Evolutionary conservation across 2,329 filamentous ascomycete genomes (phyloP), one percentile per base, ranked within the genome.

Genomic region (Pyrenophora teres): DNA sequence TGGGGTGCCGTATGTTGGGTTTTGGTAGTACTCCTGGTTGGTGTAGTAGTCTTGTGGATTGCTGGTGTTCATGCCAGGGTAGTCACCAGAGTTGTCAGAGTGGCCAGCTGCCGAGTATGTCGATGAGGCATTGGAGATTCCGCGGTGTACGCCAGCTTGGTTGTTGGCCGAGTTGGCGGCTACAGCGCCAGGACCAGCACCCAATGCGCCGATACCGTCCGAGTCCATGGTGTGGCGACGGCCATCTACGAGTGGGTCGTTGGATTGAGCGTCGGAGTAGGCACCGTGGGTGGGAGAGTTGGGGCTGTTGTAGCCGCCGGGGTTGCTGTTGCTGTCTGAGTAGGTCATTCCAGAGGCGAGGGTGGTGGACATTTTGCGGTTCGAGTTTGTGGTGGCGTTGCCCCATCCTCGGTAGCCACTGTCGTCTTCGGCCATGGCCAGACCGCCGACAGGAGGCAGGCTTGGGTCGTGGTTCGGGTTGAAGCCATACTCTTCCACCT

Each of bases 391-490:
- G 0, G 88, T 87, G 2, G 89, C 92, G 44, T 88, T 88, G 48
- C 93, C 93, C 94, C 94, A 99, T 61, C 94, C 94, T 62, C 94
- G 87, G 77, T 99, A 99, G 40, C 93, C 93, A 2, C 85, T 83
- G 47, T 81, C 82, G 51, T 83, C 82, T 57, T 96, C 90, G 51
- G 85, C 82, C 87, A 92, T 92, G 46, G 81, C 82, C 45, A 80
- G 76, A 21, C 75, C 78, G 12, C 76, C 78, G 13, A 83, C 78
- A 8, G 81, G 80, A 6, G 85, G 85, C 10, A 96, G 80, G 0
- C 89, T 91, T 0, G 92, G 91, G 70, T 97, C 92, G 54, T 92
- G 87, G 75, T 97, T 97, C n/a, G 94, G 94, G 73, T 97, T 97
- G 80, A 92, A 97, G 27, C 89, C 88, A 72, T 97, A 97, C 70